These are phyloP conservation scores for Trichoderma aggressivum DNA, from an alignment of 2,329 filamentous ascomycete species.

Conservation along the genomic window DNA sequence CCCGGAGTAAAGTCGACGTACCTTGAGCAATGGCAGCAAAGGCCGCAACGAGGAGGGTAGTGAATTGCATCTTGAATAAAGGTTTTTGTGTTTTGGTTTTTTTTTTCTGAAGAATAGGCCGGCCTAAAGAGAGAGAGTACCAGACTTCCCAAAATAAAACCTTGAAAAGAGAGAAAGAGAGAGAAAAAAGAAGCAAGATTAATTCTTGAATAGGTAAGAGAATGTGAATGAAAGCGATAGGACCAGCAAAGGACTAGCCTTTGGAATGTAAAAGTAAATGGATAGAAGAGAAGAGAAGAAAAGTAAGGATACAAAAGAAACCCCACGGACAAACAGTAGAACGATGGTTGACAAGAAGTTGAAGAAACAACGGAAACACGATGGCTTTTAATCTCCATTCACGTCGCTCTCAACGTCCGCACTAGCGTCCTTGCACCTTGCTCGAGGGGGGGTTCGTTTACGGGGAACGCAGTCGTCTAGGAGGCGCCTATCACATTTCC, in stretches of 20 bases:
- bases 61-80: constrained; percentile 50
- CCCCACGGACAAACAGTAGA: constrained; percentile 25
- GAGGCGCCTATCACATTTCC: constrained; percentile 10
- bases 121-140: constrained; percentile 21
- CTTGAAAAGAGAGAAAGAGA: constrained; percentile 24
- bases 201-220: constrained; percentile 3
- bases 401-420: not conserved
- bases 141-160: constrained; percentile 21
- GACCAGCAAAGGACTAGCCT: constrained; percentile 34
- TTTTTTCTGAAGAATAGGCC: constrained; percentile 23
- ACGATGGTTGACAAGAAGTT: constrained; percentile 25
- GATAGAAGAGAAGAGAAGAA: constrained; percentile 27
- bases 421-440: constrained; percentile 3
- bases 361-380: constrained; percentile 22
- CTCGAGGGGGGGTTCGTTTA: not conserved
- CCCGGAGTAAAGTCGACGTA: constrained; percentile 28
- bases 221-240: constrained; percentile 26
- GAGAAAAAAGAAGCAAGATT: constrained; percentile 23
- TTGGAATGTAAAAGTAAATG: constrained; percentile 23
- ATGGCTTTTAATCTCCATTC: constrained; percentile 25
- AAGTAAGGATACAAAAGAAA: constrained; percentile 29
- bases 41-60: constrained; percentile 44
- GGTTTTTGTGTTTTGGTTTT: not conserved
- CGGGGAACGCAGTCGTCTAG: constrained; percentile 16
- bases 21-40: constrained; percentile 47